Evolutionary conservation across 768 basidiomycete species (phyloP).

Genomic region (Obba rivulosa): DNA sequence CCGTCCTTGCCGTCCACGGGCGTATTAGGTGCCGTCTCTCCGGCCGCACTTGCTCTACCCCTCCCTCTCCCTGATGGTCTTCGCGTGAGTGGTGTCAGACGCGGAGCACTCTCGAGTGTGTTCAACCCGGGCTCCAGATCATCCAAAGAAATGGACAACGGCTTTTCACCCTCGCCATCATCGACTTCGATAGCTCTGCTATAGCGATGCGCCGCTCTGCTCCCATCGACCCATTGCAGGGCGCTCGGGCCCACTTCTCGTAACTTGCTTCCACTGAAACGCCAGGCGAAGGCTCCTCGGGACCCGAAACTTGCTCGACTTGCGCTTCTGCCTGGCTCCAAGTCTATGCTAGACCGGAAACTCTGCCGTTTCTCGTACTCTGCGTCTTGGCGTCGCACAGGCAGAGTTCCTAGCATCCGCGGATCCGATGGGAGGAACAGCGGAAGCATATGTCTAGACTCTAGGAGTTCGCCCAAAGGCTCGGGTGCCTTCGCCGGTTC

Average conservation of each 20-base stretch:
- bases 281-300: constrained; percentile 49
- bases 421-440: constrained; percentile 79
- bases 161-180: constrained; percentile 30
- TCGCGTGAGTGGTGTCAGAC: constrained; percentile 60
- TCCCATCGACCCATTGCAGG: constrained; percentile 69
- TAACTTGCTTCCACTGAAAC: constrained; percentile 50
- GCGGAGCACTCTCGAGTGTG: constrained; percentile 28
- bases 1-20: constrained; percentile 11
- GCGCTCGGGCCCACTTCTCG: constrained; percentile 56
- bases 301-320: constrained; percentile 33
- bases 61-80: constrained; percentile 57
- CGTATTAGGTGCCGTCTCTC: constrained; percentile 2
- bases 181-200: constrained; percentile 37
- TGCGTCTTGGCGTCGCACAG: constrained; percentile 38
- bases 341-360: constrained; percentile 18
- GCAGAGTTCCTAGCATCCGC: constrained; percentile 66
- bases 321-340: constrained; percentile 30
- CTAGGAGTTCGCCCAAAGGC: constrained; percentile 84
- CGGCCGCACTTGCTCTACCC: constrained; percentile 26
- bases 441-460: constrained; percentile 91
- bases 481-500: constrained; percentile 74
- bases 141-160: constrained; percentile 26
- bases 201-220: constrained; percentile 58
- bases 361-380: constrained; percentile 28
- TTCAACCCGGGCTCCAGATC: constrained; percentile 26